These are phyloP conservation scores for Orbilia javanica DNA, from an alignment of 2,329 filamentous ascomycete species.

Conservation along the genomic window DNA sequence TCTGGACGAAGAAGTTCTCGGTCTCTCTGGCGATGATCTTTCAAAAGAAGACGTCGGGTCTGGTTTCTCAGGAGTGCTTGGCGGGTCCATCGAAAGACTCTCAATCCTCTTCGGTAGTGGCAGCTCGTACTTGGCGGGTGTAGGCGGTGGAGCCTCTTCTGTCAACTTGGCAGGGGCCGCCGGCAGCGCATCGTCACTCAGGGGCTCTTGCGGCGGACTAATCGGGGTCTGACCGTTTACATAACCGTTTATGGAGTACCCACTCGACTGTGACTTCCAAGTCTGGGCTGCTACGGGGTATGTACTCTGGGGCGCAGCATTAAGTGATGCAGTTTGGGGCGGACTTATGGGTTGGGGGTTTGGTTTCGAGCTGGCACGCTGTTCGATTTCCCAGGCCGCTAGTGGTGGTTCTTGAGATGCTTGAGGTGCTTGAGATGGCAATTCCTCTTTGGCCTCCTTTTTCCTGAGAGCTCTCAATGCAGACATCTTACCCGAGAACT, in stretches of 20 bases:
- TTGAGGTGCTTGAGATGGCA: not conserved
- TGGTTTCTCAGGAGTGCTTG: constrained; percentile 15
- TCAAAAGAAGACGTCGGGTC: constrained; percentile 3
- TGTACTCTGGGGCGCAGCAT: constrained; percentile 10
- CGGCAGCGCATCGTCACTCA: constrained; percentile 40
- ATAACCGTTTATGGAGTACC: constrained; percentile 18
- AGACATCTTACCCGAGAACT: constrained; percentile 54
- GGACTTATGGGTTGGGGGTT: constrained; percentile 28
- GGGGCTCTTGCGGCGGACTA: constrained; percentile 30
- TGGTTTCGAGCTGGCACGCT: constrained; percentile 24
- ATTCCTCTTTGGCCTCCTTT: constrained; percentile 42
- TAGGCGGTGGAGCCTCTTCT: constrained; percentile 40
- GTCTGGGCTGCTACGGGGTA: constrained; percentile 28
- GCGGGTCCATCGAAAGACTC: constrained; percentile 31
- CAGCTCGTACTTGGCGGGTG: constrained; percentile 31
- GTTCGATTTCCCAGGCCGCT: constrained; percentile 53
- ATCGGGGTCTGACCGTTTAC: constrained; percentile 37
- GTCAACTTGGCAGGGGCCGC: constrained; percentile 6
- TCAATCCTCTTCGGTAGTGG: constrained; percentile 31
- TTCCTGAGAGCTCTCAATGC: constrained; percentile 39
- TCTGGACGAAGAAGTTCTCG: constrained; percentile 37
- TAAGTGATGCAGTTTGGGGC: constrained; percentile 29
- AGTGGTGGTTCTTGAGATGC: constrained; percentile 46
- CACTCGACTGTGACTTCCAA: constrained; percentile 31
- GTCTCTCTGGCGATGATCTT: constrained; percentile 12